A percentile compares a stretch with the other conserved stretches of the same genome.
These are phyloP conservation scores for Pseudopediastrum boryanum DNA, from an alignment of 139 green algal species.

Conservation along the genomic window DNA sequence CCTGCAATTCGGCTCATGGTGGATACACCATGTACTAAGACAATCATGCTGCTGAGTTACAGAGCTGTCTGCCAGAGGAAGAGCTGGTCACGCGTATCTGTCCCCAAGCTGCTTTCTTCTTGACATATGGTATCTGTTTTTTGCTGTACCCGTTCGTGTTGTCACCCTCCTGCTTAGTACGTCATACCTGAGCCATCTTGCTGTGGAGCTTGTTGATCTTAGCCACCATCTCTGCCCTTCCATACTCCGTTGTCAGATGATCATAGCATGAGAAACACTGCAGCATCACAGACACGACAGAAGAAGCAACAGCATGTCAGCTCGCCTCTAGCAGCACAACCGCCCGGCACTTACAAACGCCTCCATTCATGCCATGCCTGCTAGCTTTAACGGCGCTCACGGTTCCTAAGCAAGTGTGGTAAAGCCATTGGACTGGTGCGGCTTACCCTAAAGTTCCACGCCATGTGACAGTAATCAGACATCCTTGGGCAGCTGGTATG, in stretches of 20 bases:
- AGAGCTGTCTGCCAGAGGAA: not conserved
- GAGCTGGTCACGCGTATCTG: not conserved
- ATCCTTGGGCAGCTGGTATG: too few relatives aligned
- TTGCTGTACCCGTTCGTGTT: not conserved
- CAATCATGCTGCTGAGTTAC: not conserved
- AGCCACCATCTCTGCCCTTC: not conserved
- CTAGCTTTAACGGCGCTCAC: not conserved
- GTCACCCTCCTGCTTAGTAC: not conserved
- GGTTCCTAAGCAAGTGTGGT: not conserved
- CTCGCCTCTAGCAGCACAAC: too few relatives aligned
- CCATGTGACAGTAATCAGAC: too few relatives aligned
- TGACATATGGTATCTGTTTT: not conserved
- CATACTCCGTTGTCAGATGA: constrained; percentile 21
- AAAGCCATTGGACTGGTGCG: not conserved
- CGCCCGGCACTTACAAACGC: not conserved
- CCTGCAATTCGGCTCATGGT: not conserved
- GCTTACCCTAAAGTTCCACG: too few relatives aligned
- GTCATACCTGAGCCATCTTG: constrained; percentile 15
- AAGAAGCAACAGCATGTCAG: not conserved
- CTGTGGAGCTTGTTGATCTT: constrained; percentile 11
- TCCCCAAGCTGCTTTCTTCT: not conserved
- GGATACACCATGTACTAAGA: not conserved
- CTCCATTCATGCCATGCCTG: not conserved
- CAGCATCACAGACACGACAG: not conserved
- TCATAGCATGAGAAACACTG: constrained; percentile 26